Conservation (phyloP, 2,329 filamentous ascomycete genomes). For the Verticillium nubilum region DNA sequence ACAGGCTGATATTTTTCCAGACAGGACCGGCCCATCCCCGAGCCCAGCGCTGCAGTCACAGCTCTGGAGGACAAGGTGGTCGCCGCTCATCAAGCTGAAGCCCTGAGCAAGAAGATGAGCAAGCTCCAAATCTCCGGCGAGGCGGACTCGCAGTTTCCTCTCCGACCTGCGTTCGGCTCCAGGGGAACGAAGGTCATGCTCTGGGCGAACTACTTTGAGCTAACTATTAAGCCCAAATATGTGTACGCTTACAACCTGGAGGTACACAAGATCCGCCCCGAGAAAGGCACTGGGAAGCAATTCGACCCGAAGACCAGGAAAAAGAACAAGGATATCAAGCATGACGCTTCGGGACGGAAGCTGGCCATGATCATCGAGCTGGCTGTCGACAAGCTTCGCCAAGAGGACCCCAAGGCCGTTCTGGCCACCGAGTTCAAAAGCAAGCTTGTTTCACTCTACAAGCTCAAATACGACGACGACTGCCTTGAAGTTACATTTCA, state of each 20-base stretch:
- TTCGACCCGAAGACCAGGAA: not conserved
- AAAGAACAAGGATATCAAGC: conserved; percentile 4
- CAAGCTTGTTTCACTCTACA: conserved; percentile 34
- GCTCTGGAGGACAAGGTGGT: conserved; percentile 36
- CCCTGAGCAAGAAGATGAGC: conserved; percentile 29
- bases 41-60: conserved; percentile 20
- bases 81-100: conserved; percentile 18
- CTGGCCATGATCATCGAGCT: conserved; percentile 34
- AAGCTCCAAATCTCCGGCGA: conserved; percentile 22
- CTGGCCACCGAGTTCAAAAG: conserved; percentile 46
- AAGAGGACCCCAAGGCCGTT: conserved; percentile 20
- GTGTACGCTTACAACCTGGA: conserved; percentile 42
- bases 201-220: conserved; percentile 50
- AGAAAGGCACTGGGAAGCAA: not conserved
- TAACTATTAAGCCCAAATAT: conserved; percentile 29
- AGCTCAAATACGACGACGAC: conserved; percentile 27
- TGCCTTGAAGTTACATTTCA: conserved; percentile 28
- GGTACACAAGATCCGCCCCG: conserved; percentile 16
- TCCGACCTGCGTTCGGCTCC: conserved; percentile 44
- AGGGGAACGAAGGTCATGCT: conserved; percentile 35
- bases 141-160: conserved; percentile 26
- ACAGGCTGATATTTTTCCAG: conserved; percentile 1
- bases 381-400: conserved; percentile 28
- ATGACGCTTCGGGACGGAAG: conserved; percentile 35
- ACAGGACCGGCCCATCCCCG: conserved; percentile 7